phyloP scores from a whole-genome alignment of 2,329 filamentous ascomycete genomes.

The Botrytis porri region DNA sequence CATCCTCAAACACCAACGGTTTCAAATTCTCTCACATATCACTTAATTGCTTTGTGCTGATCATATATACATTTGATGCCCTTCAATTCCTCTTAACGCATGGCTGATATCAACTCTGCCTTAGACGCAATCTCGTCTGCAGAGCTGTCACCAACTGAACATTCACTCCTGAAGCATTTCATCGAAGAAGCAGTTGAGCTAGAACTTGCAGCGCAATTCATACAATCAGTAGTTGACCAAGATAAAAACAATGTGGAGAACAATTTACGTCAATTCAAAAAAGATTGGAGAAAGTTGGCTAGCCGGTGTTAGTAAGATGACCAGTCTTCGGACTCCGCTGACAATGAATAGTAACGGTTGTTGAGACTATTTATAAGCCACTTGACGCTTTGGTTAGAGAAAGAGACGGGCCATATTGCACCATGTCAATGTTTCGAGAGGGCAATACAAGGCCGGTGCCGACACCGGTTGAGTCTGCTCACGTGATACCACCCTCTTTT shows the following conservation, averaged over 20 bases:
- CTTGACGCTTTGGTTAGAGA: background rate
- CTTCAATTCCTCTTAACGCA: too few relatives aligned
- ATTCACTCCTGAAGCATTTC: background rate
- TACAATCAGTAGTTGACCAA: background rate
- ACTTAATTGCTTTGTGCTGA: too few relatives aligned
- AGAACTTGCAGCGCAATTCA: background rate
- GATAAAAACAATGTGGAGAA: background rate
- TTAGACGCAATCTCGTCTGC: background rate
- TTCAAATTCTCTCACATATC: too few relatives aligned
- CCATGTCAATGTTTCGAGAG: background rate
- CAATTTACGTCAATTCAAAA: background rate
- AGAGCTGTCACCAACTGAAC: background rate
- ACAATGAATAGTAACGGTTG: background rate
- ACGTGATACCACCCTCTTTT: background rate
- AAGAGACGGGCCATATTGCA: slow-evolving; percentile 5
- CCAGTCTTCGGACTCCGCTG: background rate
- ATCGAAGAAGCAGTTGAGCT: background rate
- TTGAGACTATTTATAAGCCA: background rate
- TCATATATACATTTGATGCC: too few relatives aligned
- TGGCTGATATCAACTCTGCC: background rate
- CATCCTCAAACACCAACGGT: too few relatives aligned
- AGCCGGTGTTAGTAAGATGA: background rate
- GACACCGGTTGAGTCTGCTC: background rate
- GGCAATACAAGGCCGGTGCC: background rate
- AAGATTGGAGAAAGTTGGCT: background rate